Conservation (phyloP, 225 moss, liverwort and hornwort genomes). For the Pleurozium schreberi region DNA sequence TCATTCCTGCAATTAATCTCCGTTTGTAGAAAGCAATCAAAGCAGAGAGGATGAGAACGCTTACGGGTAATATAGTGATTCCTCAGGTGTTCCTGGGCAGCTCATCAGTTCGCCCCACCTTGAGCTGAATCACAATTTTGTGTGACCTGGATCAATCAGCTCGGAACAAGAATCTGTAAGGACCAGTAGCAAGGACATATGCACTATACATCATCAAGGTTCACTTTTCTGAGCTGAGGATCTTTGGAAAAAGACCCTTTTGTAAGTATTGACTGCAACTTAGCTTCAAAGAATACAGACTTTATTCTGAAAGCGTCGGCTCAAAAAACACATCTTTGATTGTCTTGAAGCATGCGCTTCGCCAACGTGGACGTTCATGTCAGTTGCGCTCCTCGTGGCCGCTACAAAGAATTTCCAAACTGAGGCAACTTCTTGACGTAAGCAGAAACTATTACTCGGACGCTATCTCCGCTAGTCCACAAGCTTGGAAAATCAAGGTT, state of each 20-base stretch:
- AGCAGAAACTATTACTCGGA: neutral
- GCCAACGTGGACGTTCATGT: neutral
- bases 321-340: neutral
- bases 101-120: neutral
- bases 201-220: neutral
- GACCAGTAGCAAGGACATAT: neutral
- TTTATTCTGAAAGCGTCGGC: neutral
- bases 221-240: neutral
- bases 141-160: neutral
- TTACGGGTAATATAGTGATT: neutral
- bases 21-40: conserved; percentile 1
- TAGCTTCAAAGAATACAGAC: neutral
- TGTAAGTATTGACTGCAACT: conserved; percentile 15
- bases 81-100: neutral
- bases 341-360: neutral
- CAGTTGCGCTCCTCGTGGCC: neutral
- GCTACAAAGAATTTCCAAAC: neutral
- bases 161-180: neutral
- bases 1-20: neutral
- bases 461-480: neutral
- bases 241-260: neutral
- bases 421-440: neutral
- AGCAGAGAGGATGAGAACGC: neutral
- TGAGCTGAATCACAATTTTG: conserved; percentile 24
- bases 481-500: neutral